Conservation (phyloP, 1,139 yeast species). For the Yamadazyma siamensis region DNA sequence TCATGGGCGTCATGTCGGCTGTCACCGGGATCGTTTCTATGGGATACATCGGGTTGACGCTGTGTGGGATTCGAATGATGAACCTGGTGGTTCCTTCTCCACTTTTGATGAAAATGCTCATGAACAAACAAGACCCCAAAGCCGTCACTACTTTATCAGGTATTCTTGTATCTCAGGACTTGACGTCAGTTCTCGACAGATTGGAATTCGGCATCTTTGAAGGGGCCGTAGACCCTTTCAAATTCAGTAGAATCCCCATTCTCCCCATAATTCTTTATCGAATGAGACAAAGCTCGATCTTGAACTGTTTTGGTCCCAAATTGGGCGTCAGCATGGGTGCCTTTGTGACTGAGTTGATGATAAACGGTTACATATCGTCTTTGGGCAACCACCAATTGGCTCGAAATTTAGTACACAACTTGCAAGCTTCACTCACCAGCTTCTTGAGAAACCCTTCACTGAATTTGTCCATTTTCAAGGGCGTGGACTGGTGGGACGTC, state of each 20-base stretch:
- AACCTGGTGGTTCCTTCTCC: constrained; percentile 37
- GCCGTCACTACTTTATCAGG: constrained; percentile 5
- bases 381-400: constrained; percentile 36
- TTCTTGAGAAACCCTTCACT: constrained; percentile 13
- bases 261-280: constrained; percentile 40
- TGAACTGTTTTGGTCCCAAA: constrained; percentile 23
- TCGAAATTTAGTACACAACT: constrained; percentile 15
- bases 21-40: constrained; percentile 40
- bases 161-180: neutral
- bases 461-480: constrained; percentile 14
- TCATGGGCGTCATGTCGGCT: constrained; percentile 39
- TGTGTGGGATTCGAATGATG: constrained; percentile 40
- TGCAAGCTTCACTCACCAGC: constrained; percentile 5
- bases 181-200: constrained; percentile 22
- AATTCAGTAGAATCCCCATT: constrained; percentile 38
- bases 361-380: constrained; percentile 37
- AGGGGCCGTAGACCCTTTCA: constrained; percentile 38
- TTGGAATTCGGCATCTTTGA: constrained; percentile 32
- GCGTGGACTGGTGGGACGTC: constrained; percentile 29
- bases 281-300: constrained; percentile 36
- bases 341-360: constrained; percentile 33
- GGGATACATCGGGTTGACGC: constrained; percentile 41
- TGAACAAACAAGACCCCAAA: constrained; percentile 10
- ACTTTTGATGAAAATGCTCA: constrained; percentile 28
- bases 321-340: constrained; percentile 11